Evolutionary conservation across 495 filamentous ascomycete genomes (phyloP).

Genomic region (Xylaria longipes): DNA sequence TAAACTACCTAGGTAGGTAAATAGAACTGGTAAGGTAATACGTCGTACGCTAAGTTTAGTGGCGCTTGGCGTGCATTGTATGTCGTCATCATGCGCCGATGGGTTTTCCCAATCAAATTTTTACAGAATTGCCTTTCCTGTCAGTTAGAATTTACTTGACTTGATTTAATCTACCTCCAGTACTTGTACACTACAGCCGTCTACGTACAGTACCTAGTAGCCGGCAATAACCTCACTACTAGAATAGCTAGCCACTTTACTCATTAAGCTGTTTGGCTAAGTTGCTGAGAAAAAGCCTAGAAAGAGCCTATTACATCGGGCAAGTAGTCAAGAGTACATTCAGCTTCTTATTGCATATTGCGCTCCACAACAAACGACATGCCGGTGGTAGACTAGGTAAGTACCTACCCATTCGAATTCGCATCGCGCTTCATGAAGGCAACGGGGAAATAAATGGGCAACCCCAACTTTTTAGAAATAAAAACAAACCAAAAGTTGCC

Average conservation of each 20-base stretch:
- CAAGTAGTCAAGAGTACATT: neutral
- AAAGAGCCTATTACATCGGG: neutral
- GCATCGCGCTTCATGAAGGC: neutral
- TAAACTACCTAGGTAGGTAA: too few species aligned
- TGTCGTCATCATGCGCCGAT: constrained; percentile 7
- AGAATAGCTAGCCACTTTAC: neutral
- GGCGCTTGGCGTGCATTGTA: neutral
- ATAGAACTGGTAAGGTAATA: too few species aligned
- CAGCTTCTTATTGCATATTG: neutral
- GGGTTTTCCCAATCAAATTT: neutral
- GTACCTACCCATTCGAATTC: neutral
- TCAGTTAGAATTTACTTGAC: too few species aligned
- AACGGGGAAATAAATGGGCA: neutral
- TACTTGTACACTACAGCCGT: too few species aligned
- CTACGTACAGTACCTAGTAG: too few species aligned
- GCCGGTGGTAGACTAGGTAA: neutral
- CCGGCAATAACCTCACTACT: neutral
- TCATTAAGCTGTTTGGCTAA: neutral
- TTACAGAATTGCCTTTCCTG: neutral
- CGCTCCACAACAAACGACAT: too few species aligned
- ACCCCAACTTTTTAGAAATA: neutral
- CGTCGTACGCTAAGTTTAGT: neutral
- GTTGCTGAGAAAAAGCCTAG: too few species aligned
- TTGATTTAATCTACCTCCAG: too few species aligned
- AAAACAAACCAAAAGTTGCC: neutral